Conservation (phyloP, 306 rosid genomes). For the Gastrolobium bilobum region DNA sequence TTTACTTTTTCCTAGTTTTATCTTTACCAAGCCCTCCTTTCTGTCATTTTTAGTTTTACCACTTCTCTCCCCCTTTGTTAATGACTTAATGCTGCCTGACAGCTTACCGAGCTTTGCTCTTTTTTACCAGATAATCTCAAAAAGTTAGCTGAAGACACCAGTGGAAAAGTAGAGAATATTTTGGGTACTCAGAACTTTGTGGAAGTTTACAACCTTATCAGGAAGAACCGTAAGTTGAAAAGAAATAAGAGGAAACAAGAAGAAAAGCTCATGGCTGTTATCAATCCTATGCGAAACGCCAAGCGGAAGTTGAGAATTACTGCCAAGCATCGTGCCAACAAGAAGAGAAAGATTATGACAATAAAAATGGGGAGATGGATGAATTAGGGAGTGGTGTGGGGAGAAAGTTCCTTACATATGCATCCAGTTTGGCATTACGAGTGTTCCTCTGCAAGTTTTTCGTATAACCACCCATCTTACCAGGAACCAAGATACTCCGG, state of each 20-base stretch:
- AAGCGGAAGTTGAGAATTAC: slow-evolving; percentile 77
- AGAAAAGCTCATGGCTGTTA: slow-evolving; percentile 88
- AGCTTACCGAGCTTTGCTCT: slow-evolving; percentile 22
- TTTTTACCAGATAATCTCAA: slow-evolving; percentile 63
- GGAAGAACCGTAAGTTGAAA: slow-evolving; percentile 70
- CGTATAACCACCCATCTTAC: not conserved
- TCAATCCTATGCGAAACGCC: slow-evolving; percentile 80
- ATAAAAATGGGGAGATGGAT: slow-evolving; percentile 71
- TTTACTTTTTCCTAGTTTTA: not conserved
- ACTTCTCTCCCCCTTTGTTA: not conserved
- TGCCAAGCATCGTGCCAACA: slow-evolving; percentile 81
- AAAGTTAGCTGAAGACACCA: slow-evolving; percentile 71
- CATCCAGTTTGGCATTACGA: slow-evolving; percentile 21
- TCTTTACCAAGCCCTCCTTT: not conserved
- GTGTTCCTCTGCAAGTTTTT: slow-evolving; percentile 3
- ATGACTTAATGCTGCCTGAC: not conserved
- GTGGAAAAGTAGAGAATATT: slow-evolving; percentile 56
- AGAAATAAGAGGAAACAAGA: slow-evolving; percentile 84
- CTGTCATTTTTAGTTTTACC: not conserved
- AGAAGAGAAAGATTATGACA: slow-evolving; percentile 76
- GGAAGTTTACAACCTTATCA: slow-evolving; percentile 63
- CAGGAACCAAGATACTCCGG: not conserved
- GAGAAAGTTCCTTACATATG: slow-evolving; percentile 9
- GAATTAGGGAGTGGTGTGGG: slow-evolving; percentile 30
- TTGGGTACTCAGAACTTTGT: slow-evolving; percentile 69